Percentiles rank a stretch among this genome's conserved stretches.
phyloP scores from a whole-genome alignment of 106 monocot species.

The Xerophyta viscosa region DNA sequence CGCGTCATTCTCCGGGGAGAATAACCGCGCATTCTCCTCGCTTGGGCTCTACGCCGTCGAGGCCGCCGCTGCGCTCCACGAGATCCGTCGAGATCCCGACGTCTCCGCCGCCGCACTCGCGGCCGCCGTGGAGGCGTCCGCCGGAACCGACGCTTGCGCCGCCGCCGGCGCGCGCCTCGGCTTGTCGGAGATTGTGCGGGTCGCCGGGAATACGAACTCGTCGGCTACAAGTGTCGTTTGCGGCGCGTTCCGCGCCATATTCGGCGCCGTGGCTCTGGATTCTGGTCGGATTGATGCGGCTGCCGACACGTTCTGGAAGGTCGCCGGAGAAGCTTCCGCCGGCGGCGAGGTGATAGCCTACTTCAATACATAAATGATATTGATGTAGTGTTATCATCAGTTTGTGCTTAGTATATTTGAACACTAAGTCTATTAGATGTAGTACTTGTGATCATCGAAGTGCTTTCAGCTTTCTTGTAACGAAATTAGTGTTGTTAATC shows the following conservation, averaged over 20 bases:
- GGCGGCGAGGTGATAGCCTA: not conserved
- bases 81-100: not conserved
- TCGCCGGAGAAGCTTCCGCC: not conserved
- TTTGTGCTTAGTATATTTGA: no score
- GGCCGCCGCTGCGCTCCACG: not conserved
- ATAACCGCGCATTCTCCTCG: not conserved
- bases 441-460: no score
- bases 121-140: not conserved
- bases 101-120: not conserved
- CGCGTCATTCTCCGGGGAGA: not conserved
- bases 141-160: not conserved
- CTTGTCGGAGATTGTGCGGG: not conserved
- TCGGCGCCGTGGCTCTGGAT: not conserved
- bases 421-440: no score
- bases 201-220: not conserved
- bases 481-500: no score
- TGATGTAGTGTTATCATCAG: no score
- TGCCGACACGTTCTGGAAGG: not conserved
- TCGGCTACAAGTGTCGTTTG: not conserved
- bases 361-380: no score
- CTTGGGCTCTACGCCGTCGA: not conserved
- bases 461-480: no score
- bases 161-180: not conserved
- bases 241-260: not conserved
- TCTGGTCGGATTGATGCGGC: not conserved